A percentile compares a stretch with the other conserved stretches of the same genome.
Conservation (phyloP, 2,329 filamentous ascomycete genomes). For the Coniella vitis region DNA sequence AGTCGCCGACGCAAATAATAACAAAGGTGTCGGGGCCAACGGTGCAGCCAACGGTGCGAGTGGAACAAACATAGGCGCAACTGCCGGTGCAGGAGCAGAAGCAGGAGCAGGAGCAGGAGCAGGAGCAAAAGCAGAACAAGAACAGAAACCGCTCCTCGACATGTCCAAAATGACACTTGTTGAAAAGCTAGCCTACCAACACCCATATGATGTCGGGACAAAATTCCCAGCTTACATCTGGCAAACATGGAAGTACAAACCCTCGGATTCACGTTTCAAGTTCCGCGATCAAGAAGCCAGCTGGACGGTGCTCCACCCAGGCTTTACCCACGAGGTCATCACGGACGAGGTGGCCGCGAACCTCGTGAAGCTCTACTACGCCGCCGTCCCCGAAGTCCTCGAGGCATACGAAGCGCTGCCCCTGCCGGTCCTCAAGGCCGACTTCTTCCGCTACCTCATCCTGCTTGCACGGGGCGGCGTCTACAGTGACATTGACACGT, state of each 20-base stretch:
- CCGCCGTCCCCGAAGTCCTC: slow-evolving; percentile 69
- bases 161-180: slow-evolving; percentile 63
- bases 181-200: slow-evolving; percentile 86
- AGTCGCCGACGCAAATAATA: slow-evolving; percentile 9
- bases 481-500: slow-evolving; percentile 91
- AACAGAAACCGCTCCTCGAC: slow-evolving; percentile 61
- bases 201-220: slow-evolving; percentile 79
- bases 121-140: slow-evolving; percentile 7
- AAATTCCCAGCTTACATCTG: slow-evolving; percentile 98
- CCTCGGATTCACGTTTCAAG: slow-evolving; percentile 67
- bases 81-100: background rate
- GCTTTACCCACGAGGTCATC: slow-evolving; percentile 93
- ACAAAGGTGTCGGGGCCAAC: slow-evolving; percentile 15
- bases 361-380: slow-evolving; percentile 80
- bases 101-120: background rate
- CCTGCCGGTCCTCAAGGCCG: slow-evolving; percentile 68
- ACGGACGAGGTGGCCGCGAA: slow-evolving; percentile 82
- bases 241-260: slow-evolving; percentile 96
- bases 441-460: slow-evolving; percentile 72
- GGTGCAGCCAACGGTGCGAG: slow-evolving; percentile 10
- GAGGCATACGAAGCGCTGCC: slow-evolving; percentile 71
- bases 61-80: background rate
- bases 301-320: slow-evolving; percentile 81
- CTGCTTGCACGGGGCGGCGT: slow-evolving; percentile 54
- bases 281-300: slow-evolving; percentile 82